Conservation (phyloP, 192 early-diverging fungal species). For the Coemansia furcata region DNA sequence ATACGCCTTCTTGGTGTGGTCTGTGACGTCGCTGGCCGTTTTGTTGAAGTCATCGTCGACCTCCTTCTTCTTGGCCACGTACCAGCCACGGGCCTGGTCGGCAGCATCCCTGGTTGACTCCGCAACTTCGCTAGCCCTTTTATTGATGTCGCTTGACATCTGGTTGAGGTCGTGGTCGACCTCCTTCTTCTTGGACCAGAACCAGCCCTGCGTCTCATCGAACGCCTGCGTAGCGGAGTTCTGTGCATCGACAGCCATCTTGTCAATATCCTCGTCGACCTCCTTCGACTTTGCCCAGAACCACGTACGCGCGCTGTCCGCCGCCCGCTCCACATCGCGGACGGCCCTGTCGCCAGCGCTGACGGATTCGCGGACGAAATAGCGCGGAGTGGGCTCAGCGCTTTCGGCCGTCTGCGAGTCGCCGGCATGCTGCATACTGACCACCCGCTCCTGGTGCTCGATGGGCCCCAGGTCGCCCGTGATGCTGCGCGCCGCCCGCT, state of each 20-base stretch:
- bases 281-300: conserved; percentile 31
- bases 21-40: background rate
- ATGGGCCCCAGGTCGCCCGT: conserved; percentile 38
- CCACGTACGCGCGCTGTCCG: conserved; percentile 22
- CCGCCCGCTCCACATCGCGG: background rate
- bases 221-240: conserved; percentile 1
- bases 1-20: conserved; percentile 1
- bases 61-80: conserved; percentile 29
- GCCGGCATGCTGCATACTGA: background rate
- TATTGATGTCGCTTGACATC: background rate
- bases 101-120: background rate
- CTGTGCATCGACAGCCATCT: background rate
- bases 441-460: conserved; percentile 27
- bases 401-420: background rate
- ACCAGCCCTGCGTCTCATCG: conserved; percentile 31
- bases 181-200: conserved; percentile 31
- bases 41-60: conserved; percentile 5
- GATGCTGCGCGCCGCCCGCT: conserved; percentile 7
- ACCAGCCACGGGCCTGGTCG: conserved; percentile 4
- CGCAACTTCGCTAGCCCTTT: too few relatives aligned
- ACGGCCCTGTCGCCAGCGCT: background rate
- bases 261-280: conserved; percentile 1
- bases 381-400: background rate
- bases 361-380: background rate
- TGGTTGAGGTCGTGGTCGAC: background rate